Percentiles rank a stretch among this genome's conserved stretches.
Conservation (phyloP, 768 basidiomycete genomes). For the Cyclocybe aegerita region DNA sequence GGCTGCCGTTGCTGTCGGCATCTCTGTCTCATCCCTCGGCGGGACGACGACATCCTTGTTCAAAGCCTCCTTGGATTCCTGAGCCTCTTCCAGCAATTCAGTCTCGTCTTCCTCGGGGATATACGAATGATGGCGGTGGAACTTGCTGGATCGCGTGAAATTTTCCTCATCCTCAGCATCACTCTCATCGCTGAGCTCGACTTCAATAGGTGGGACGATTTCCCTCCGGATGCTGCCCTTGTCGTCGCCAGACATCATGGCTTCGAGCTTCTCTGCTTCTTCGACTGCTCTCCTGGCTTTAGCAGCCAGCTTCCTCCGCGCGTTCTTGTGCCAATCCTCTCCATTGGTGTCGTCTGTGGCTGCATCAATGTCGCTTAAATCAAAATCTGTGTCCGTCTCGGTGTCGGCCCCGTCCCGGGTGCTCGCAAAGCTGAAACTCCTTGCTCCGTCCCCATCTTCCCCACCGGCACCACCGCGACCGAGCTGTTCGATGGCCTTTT, state of each 20-base stretch:
- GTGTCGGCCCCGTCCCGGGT: constrained; percentile 59
- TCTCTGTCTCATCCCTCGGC: constrained; percentile 27
- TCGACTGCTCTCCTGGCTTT: constrained; percentile 64
- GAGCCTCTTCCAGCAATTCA: constrained; percentile 31
- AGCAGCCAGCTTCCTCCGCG: constrained; percentile 66
- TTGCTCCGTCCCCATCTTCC: constrained; percentile 57
- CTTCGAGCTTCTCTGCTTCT: constrained; percentile 36
- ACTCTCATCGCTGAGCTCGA: constrained; percentile 27
- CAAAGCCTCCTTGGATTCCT: constrained; percentile 14
- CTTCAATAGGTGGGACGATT: constrained; percentile 24
- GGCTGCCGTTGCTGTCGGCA: constrained; percentile 54
- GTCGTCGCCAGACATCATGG: constrained; percentile 15
- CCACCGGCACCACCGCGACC: constrained; percentile 47
- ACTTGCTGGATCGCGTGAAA: constrained; percentile 35
- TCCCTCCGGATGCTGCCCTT: constrained; percentile 9
- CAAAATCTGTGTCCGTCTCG: constrained; percentile 57
- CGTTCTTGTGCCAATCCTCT: constrained; percentile 65
- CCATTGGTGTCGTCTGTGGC: constrained; percentile 31
- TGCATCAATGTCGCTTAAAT: constrained; percentile 46
- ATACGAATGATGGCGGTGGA: constrained; percentile 50
- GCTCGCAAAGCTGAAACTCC: constrained; percentile 80
- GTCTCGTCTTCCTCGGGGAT: constrained; percentile 76
- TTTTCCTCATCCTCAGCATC: constrained; percentile 18
- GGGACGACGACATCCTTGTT: constrained; percentile 24
- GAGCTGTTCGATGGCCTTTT: constrained; percentile 87